These are phyloP conservation scores for Raffaelea albimanens DNA, from an alignment of 2,329 filamentous ascomycete genomes.

Conservation along the genomic window DNA sequence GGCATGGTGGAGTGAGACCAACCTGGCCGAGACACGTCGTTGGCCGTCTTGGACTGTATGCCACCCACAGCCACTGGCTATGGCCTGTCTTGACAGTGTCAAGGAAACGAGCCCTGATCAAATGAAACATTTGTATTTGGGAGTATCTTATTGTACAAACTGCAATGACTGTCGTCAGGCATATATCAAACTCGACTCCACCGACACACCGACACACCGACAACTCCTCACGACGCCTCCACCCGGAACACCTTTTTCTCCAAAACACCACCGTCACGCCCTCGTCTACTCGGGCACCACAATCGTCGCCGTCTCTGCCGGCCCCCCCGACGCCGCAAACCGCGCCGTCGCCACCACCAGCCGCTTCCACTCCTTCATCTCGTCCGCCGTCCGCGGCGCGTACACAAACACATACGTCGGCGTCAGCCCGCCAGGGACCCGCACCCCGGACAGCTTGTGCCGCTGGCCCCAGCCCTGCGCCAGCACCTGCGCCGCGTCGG, in stretches of 20 bases:
- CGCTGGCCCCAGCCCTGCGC: conserved; percentile 29
- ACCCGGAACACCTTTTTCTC: background rate
- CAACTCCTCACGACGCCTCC: background rate
- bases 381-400: conserved; percentile 26
- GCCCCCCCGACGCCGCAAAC: conserved; percentile 3
- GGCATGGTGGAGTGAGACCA: too few relatives aligned
- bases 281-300: background rate
- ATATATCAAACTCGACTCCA: too few relatives aligned
- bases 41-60: too few relatives aligned
- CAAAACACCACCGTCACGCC: too few relatives aligned
- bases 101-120: too few relatives aligned
- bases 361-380: conserved; percentile 22
- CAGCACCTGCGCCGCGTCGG: conserved; percentile 25
- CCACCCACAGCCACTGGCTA: too few relatives aligned
- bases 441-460: conserved; percentile 23
- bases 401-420: conserved; percentile 30
- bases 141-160: too few relatives aligned
- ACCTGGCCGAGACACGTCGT: too few relatives aligned
- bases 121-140: too few relatives aligned
- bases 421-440: conserved; percentile 14
- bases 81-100: too few relatives aligned
- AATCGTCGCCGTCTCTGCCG: background rate
- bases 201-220: too few relatives aligned
- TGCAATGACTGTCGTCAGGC: too few relatives aligned
- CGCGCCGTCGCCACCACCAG: conserved; percentile 13